These are phyloP conservation scores for Acer saccharum DNA, from an alignment of 345 rosid species.

Conservation along the genomic window DNA sequence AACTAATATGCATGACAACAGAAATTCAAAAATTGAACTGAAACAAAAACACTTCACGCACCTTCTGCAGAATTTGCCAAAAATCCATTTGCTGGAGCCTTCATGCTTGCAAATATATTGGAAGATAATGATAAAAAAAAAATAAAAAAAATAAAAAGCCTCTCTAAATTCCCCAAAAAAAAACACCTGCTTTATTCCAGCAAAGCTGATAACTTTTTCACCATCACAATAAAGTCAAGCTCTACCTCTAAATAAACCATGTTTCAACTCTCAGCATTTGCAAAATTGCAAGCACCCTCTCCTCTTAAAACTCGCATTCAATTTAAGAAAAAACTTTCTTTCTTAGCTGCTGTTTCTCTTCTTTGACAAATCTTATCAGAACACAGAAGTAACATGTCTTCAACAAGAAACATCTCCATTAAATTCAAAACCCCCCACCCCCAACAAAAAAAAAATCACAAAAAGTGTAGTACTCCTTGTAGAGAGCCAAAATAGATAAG, in stretches of 20 bases:
- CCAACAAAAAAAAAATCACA: background rate
- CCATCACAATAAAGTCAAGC: background rate
- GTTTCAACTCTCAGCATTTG: constrained; percentile 1
- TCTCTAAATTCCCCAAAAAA: constrained; percentile 19
- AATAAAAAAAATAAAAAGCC: background rate
- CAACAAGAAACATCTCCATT: constrained; percentile 6
- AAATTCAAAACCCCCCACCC: background rate
- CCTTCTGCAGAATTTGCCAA: constrained; percentile 74
- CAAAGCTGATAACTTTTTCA: constrained; percentile 6
- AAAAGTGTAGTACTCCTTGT: background rate
- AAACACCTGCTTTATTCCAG: constrained; percentile 10
- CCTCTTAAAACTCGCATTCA: constrained; percentile 7
- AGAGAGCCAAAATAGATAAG: background rate
- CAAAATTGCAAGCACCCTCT: constrained; percentile 22
- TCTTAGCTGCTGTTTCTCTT: background rate
- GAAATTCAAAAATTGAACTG: constrained; percentile 5
- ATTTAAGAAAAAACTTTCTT: background rate
- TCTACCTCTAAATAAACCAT: constrained; percentile 24
- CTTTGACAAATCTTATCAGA: background rate
- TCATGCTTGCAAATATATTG: constrained; percentile 52
- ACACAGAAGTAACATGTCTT: background rate
- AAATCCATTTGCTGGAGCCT: constrained; percentile 84
- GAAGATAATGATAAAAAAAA: background rate
- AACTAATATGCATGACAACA: background rate
- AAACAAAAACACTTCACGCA: constrained; percentile 23